Percentiles rank a stretch among this genome's conserved stretches.
These are phyloP conservation scores for Cupressus sempervirens DNA, from an alignment of 75 land plant species.

Conservation along the genomic window DNA sequence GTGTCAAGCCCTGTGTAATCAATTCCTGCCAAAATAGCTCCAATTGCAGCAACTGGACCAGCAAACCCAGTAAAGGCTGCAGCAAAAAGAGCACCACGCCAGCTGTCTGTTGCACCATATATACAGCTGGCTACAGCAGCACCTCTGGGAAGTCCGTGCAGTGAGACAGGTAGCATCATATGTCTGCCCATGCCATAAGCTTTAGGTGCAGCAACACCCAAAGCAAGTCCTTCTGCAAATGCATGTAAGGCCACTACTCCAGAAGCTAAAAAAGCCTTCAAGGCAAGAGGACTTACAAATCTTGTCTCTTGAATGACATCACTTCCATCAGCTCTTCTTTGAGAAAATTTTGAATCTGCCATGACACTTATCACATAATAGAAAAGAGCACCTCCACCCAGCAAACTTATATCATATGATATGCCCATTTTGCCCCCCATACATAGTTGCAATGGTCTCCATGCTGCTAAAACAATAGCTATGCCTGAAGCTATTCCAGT, in stretches of 20 bases:
- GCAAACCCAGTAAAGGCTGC: slow-evolving; percentile 77
- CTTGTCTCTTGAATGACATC: slow-evolving; percentile 1
- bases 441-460: slow-evolving; percentile 87
- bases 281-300: slow-evolving; percentile 48
- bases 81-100: slow-evolving; percentile 58
- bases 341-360: background rate
- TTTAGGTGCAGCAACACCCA: slow-evolving; percentile 96
- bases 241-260: slow-evolving; percentile 73
- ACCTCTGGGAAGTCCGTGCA: slow-evolving; percentile 93
- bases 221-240: slow-evolving; percentile 83
- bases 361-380: slow-evolving; percentile 28
- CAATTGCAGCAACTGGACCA: slow-evolving; percentile 78
- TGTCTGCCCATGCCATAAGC: slow-evolving; percentile 84
- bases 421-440: slow-evolving; percentile 58
- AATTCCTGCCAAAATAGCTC: slow-evolving; percentile 79
- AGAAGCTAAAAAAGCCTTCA: slow-evolving; percentile 67
- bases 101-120: slow-evolving; percentile 79
- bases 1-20: slow-evolving; percentile 76
- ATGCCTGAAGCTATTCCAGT: slow-evolving; percentile 80
- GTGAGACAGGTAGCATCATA: slow-evolving; percentile 79
- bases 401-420: slow-evolving; percentile 30
- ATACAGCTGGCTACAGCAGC: slow-evolving; percentile 92
- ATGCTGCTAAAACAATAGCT: slow-evolving; percentile 72
- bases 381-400: slow-evolving; percentile 39
- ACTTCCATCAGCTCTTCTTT: slow-evolving; percentile 4